These are phyloP conservation scores for Aspergillus brasiliensis DNA, from an alignment of 2,329 filamentous ascomycete genomes.

Conservation along the genomic window DNA sequence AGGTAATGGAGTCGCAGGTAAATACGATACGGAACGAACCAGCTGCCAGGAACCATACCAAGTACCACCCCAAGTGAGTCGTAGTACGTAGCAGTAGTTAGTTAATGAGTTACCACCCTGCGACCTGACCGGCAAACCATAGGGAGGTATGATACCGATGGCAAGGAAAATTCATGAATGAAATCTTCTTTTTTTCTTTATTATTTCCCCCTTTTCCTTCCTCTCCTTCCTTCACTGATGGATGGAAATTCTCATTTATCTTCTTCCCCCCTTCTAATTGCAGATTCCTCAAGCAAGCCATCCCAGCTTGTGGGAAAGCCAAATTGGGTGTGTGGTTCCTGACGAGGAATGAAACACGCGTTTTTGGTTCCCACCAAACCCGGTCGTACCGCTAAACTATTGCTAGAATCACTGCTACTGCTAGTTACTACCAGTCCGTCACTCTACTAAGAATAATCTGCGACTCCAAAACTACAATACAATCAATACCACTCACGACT, in stretches of 20 bases:
- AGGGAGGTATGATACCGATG: background rate
- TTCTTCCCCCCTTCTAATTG: slow-evolving; percentile 3
- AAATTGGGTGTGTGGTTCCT: background rate
- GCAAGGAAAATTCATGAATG: background rate
- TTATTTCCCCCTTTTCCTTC: slow-evolving; percentile 4
- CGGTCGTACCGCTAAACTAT: background rate
- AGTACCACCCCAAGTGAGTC: too few species aligned
- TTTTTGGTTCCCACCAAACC: background rate
- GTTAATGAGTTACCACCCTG: too few species aligned
- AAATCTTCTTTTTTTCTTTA: background rate
- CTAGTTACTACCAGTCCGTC: slow-evolving; percentile 7
- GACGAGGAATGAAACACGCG: too few species aligned
- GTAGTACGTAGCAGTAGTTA: background rate
- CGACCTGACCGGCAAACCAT: too few species aligned
- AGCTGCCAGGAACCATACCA: slow-evolving; percentile 7
- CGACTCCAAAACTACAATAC: background rate
- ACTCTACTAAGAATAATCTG: background rate
- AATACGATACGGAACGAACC: slow-evolving; percentile 5
- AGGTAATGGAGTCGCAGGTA: background rate
- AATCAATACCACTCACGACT: background rate
- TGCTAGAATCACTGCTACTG: background rate
- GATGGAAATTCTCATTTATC: too few species aligned
- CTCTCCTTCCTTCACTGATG: slow-evolving; percentile 5
- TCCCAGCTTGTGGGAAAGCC: background rate
- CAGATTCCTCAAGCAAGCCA: background rate